These are phyloP conservation scores for Neoboletus brunneissimus DNA, from an alignment of 768 basidiomycete species.

Conservation along the genomic window DNA sequence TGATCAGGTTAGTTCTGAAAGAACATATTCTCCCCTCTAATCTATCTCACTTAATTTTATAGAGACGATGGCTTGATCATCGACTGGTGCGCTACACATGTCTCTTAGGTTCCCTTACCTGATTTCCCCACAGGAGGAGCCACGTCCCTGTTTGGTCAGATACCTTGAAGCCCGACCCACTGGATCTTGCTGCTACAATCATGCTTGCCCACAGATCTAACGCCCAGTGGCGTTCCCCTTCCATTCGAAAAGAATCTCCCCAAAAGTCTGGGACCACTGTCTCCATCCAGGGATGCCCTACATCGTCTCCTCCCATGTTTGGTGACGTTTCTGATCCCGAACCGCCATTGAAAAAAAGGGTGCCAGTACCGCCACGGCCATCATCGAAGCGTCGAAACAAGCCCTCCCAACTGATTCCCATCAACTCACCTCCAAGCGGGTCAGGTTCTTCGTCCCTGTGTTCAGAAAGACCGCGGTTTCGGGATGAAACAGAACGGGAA, in stretches of 20 bases:
- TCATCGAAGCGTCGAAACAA: slow-evolving; percentile 8
- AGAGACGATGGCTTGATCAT: slow-evolving; percentile 32
- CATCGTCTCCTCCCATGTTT: not conserved
- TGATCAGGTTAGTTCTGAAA: slow-evolving; percentile 26
- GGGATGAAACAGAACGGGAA: slow-evolving; percentile 3
- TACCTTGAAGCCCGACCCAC: slow-evolving; percentile 24
- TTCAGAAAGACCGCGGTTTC: not conserved
- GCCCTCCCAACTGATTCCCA: not conserved
- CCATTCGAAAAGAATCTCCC: not conserved
- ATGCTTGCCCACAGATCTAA: slow-evolving; percentile 26
- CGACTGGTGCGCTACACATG: slow-evolving; percentile 24
- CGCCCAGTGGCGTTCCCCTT: slow-evolving; percentile 10
- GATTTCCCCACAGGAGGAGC: slow-evolving; percentile 25
- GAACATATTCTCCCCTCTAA: not conserved
- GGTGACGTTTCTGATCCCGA: not conserved
- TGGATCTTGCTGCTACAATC: slow-evolving; percentile 30
- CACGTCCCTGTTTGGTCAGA: slow-evolving; percentile 32
- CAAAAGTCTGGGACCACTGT: not conserved
- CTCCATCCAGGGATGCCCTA: not conserved
- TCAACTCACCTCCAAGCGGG: not conserved
- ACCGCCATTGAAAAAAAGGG: slow-evolving; percentile 6
- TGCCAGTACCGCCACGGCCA: slow-evolving; percentile 23
- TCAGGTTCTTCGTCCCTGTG: not conserved
- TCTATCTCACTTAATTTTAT: not conserved
- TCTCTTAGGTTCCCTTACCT: not conserved